A percentile compares a stretch with the other conserved stretches of the same genome.
phyloP scores from a whole-genome alignment of 306 rosid species.

The Prunus kanzakura region DNA sequence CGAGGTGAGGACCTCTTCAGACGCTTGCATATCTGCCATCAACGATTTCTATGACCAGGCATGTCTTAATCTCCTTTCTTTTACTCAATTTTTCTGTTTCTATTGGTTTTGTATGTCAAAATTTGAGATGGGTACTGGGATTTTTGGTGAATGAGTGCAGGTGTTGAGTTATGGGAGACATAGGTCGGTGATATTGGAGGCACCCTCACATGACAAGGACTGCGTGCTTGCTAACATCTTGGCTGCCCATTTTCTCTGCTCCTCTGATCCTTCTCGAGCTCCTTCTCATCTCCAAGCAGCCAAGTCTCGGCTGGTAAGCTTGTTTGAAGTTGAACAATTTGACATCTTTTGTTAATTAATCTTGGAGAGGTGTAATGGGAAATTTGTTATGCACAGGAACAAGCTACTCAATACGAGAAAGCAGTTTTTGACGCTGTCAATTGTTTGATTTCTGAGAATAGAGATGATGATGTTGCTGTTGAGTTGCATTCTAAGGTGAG shows the following conservation, averaged over 20 bases:
- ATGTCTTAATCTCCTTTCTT: not conserved
- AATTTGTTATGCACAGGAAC: constrained; percentile 42
- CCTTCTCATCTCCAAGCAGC: constrained; percentile 51
- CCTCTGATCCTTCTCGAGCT: constrained; percentile 55
- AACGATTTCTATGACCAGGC: constrained; percentile 75
- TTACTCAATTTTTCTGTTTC: not conserved
- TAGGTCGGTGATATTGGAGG: constrained; percentile 73
- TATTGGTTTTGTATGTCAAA: not conserved
- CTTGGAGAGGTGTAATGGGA: not conserved
- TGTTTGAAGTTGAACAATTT: not conserved
- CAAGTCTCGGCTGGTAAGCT: constrained; percentile 52
- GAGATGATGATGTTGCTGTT: constrained; percentile 73
- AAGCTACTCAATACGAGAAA: constrained; percentile 78
- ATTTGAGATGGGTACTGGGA: constrained; percentile 24
- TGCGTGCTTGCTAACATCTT: constrained; percentile 83
- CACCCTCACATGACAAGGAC: constrained; percentile 50
- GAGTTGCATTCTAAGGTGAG: constrained; percentile 63
- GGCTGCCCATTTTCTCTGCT: constrained; percentile 53
- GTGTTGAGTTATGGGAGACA: constrained; percentile 68
- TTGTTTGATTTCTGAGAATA: constrained; percentile 55
- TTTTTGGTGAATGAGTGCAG: constrained; percentile 35
- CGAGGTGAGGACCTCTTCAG: constrained; percentile 62
- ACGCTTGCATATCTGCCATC: constrained; percentile 68
- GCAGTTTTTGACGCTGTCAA: constrained; percentile 55
- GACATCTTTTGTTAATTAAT: too few species aligned